Conservation (phyloP, 2,329 filamentous ascomycete genomes). For the Coniochaeta pulveracea region DNA sequence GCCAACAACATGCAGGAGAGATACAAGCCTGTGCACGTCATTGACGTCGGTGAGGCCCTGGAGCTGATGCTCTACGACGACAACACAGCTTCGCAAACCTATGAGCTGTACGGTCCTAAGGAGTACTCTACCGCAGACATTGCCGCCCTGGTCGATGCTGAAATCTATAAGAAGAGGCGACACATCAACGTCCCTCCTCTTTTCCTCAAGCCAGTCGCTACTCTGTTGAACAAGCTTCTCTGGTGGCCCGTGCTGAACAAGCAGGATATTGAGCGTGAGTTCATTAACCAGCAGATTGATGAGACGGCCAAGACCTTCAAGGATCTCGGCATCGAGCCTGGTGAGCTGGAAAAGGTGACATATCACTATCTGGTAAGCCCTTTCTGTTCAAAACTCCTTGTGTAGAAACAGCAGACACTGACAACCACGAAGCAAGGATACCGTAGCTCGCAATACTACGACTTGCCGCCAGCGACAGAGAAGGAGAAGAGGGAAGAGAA, state of each 20-base stretch:
- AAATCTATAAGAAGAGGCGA: slow-evolving; percentile 81
- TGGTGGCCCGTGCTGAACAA: slow-evolving; percentile 83
- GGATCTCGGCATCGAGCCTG: slow-evolving; percentile 82
- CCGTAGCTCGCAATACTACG: slow-evolving; percentile 80
- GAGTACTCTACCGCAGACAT: slow-evolving; percentile 87
- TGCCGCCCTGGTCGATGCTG: slow-evolving; percentile 74
- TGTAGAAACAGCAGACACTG: slow-evolving; percentile 20
- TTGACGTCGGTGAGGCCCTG: slow-evolving; percentile 81
- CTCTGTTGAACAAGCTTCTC: slow-evolving; percentile 65
- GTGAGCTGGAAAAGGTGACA: slow-evolving; percentile 74
- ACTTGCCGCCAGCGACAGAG: slow-evolving; percentile 88
- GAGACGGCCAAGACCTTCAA: slow-evolving; percentile 87
- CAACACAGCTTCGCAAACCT: slow-evolving; percentile 80
- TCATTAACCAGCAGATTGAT: slow-evolving; percentile 87
- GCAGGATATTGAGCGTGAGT: slow-evolving; percentile 85
- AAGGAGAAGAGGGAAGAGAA: slow-evolving; percentile 89
- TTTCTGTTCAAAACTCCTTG: neutral
- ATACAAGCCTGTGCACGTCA: slow-evolving; percentile 83
- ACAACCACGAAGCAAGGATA: slow-evolving; percentile 61
- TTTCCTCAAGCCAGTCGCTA: slow-evolving; percentile 64
- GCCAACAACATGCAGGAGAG: slow-evolving; percentile 89
- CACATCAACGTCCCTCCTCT: slow-evolving; percentile 85
- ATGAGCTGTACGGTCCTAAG: slow-evolving; percentile 86
- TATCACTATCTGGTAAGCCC: slow-evolving; percentile 82
- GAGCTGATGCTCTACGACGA: slow-evolving; percentile 89